Evolutionary conservation across 2,329 filamentous ascomycete genomes (phyloP).

Genomic region (Sporothrix pseudoabietina): DNA sequence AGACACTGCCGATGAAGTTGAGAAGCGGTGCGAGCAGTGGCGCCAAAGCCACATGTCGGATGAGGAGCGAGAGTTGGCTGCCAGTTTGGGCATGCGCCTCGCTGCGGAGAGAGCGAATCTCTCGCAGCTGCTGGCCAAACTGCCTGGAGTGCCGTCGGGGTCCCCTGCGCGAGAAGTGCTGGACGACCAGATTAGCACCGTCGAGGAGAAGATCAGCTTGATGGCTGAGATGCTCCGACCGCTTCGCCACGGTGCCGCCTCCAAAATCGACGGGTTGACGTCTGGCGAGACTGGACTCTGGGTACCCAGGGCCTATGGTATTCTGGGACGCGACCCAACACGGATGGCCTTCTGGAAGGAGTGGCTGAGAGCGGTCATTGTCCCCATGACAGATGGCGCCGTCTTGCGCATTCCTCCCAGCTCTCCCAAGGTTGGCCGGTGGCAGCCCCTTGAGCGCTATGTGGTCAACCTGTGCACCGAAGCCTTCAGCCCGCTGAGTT

Average conservation of each 20-base stretch:
- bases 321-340: constrained; percentile 80
- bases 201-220: constrained; percentile 94
- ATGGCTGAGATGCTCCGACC: constrained; percentile 96
- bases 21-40: constrained; percentile 81
- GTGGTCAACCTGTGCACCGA: constrained; percentile 96
- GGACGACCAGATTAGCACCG: constrained; percentile 91
- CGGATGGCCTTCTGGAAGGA: constrained; percentile 97
- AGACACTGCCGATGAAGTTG: constrained; percentile 79
- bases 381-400: constrained; percentile 90
- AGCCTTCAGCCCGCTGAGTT: constrained; percentile 86
- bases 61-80: constrained; percentile 87
- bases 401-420: constrained; percentile 81
- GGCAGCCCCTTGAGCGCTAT: constrained; percentile 95
- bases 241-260: constrained; percentile 88
- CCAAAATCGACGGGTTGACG: constrained; percentile 95
- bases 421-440: constrained; percentile 87
- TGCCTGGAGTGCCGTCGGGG: constrained; percentile 79
- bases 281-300: constrained; percentile 94
- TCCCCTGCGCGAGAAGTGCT: constrained; percentile 78
- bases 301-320: constrained; percentile 91
- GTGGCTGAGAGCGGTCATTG: constrained; percentile 90
- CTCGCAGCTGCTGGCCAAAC: constrained; percentile 79
- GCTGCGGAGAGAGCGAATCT: constrained; percentile 86
- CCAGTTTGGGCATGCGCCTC: constrained; percentile 84
- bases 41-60: constrained; percentile 85